Evolutionary conservation across 2,329 filamentous ascomycete species (phyloP).

Genomic region (Trichoderma koningiopsis): DNA sequence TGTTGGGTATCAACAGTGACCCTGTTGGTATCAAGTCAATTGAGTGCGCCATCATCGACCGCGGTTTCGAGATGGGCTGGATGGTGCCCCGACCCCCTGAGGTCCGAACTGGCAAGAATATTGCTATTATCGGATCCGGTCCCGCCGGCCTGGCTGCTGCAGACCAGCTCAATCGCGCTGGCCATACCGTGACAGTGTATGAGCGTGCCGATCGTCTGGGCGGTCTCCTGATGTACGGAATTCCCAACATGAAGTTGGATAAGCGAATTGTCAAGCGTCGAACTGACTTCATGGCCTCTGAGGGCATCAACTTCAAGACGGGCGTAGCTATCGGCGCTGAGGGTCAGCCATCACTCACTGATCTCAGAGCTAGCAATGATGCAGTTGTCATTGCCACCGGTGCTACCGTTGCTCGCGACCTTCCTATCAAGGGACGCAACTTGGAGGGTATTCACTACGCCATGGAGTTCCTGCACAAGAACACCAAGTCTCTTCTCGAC

Average conservation of each 20-base stretch:
- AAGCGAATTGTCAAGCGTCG: conserved; percentile 96
- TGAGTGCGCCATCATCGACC: conserved; percentile 96
- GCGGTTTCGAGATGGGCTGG: conserved; percentile 97
- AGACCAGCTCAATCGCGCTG: conserved; percentile 92
- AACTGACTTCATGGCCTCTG: conserved; percentile 90
- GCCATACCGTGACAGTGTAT: conserved; percentile 85
- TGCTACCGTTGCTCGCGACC: conserved; percentile 88
- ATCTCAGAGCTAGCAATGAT: conserved; percentile 73
- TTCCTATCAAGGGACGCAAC: conserved; percentile 86
- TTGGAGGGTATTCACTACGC: conserved; percentile 91
- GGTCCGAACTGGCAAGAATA: conserved; percentile 80
- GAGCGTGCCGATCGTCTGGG: conserved; percentile 89
- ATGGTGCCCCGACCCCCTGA: conserved; percentile 82
- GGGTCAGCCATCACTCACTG: conserved; percentile 61
- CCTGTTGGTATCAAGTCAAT: conserved; percentile 98
- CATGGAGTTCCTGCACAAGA: conserved; percentile 96
- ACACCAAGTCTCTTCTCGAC: conserved; percentile 96
- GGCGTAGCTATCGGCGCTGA: conserved; percentile 77
- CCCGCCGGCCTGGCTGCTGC: conserved; percentile 87
- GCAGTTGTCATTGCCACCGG: conserved; percentile 91
- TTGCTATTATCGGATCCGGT: conserved; percentile 89
- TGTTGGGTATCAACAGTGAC: conserved; percentile 94
- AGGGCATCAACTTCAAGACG: conserved; percentile 82
- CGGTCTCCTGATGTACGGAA: conserved; percentile 96
- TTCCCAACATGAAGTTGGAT: conserved; percentile 99